Base-by-base conservation (phyloP, 371 early-diverging fungal species). In the Rhizopus arrhizus region DNA sequence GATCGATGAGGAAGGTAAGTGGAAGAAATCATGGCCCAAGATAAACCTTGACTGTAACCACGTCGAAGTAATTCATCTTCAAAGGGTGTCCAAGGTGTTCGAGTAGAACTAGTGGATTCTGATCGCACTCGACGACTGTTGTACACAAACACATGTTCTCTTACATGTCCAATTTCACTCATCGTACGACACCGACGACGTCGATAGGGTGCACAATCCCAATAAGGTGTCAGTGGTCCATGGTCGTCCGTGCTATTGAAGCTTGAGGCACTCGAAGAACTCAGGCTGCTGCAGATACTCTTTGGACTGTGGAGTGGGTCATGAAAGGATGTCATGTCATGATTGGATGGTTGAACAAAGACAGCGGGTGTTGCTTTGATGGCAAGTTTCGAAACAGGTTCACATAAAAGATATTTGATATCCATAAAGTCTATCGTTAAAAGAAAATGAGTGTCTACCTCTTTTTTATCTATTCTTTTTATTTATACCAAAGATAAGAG, bases 21-120 rank as follows among this genome's bases (percentile, higher is more conserved):
- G 5, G 80, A 68, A 42, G 77, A 77, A 38, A 80, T 77, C 72
- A 77, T 69, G 8, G 80, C 77, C 80, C 80, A 80, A 8, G 80
- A 80, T 28, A 77, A 40, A 34, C 80, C 80, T 65, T 80, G 72
- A 34, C 59, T 63, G 36, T 76, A 77, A 9, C 80, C 80, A 61
- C 74, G 71, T 55, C 71, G 77, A 49, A 80, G 69, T 54, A 80
- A 59, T 40, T 74, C 69, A 48, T 80, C 80, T 56, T 80, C 80
- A 45, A 67, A 71, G 15, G 77, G 73, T 28, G 77, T 73, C 80
- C 80, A 80, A 31, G 80, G 80, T 45, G 75, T 74, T 48, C 80
- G 74, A n/a, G 77, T 77, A 42, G 43, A 57, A 5, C 62, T 45
- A 50, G 69, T 49, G 35, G 68, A 68, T 57, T 64, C 60, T 36